Conservation (phyloP, 2,329 filamentous ascomycete genomes). For the Trichoderma sp. region DNA sequence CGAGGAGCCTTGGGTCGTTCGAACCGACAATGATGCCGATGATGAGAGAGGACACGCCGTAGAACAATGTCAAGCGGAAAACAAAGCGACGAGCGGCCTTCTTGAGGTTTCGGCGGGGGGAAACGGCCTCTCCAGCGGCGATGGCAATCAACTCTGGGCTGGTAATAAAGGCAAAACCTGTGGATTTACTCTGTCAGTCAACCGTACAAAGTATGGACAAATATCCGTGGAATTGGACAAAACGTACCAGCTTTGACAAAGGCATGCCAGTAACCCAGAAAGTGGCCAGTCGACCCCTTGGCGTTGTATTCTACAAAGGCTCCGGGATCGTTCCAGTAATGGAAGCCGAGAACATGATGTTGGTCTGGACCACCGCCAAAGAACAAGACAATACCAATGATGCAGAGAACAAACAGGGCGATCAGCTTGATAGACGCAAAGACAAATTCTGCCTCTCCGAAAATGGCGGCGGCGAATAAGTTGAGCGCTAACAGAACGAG, state of each 20-base stretch:
- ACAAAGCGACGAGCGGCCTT: conserved; percentile 64
- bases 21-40: conserved; percentile 66
- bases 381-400: conserved; percentile 58
- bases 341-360: conserved; percentile 48
- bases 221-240: background rate
- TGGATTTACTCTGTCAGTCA: background rate
- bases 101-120: conserved; percentile 66
- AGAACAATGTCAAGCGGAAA: conserved; percentile 64
- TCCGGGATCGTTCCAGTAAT: conserved; percentile 43
- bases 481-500: conserved; percentile 57
- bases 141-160: conserved; percentile 65
- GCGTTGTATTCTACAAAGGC: conserved; percentile 52
- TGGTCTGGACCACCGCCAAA: conserved; percentile 57
- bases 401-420: conserved; percentile 59
- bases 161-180: conserved; percentile 63
- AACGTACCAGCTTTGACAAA: conserved; percentile 44
- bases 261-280: conserved; percentile 60
- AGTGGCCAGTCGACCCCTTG: conserved; percentile 51
- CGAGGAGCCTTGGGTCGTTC: conserved; percentile 62
- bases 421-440: conserved; percentile 63
- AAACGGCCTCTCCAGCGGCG: conserved; percentile 65
- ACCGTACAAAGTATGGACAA: background rate
- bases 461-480: conserved; percentile 58
- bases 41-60: conserved; percentile 62
- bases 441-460: conserved; percentile 64